Percentiles rank a stretch among this genome's conserved stretches.
These are phyloP conservation scores for Acanthochlamys bracteata DNA, from an alignment of 106 monocot genomes.

Conservation along the genomic window DNA sequence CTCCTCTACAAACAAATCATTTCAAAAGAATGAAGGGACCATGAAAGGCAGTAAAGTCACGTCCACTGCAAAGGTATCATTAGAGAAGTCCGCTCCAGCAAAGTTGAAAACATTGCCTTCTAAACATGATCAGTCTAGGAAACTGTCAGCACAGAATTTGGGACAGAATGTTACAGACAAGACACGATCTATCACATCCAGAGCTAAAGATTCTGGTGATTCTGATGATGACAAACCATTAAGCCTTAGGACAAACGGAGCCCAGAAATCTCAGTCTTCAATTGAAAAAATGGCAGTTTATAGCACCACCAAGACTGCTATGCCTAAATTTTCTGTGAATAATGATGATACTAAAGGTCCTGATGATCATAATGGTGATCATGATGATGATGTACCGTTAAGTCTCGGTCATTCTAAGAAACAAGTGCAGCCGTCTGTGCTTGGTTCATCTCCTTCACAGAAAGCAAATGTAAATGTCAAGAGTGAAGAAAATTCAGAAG, in stretches of 20 bases:
- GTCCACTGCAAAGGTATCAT: constrained; percentile 5
- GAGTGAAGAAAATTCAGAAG: constrained; percentile 17
- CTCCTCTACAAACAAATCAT: constrained; percentile 22
- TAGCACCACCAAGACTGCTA: background rate
- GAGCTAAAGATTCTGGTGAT: constrained; percentile 19
- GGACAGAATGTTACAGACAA: background rate
- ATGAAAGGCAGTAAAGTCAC: constrained; percentile 5
- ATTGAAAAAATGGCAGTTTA: background rate
- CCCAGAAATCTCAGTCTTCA: constrained; percentile 1
- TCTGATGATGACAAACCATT: constrained; percentile 23
- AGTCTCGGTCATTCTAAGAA: background rate
- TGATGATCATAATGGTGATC: constrained; percentile 1
- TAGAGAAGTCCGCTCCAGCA: constrained; percentile 1
- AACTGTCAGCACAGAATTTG: background rate
- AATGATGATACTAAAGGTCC: background rate
- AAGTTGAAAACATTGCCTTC: constrained; percentile 3
- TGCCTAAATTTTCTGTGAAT: background rate
- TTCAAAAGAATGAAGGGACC: constrained; percentile 24
- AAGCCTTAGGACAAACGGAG: background rate
- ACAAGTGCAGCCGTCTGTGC: background rate
- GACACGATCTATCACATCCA: background rate
- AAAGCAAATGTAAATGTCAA: constrained; percentile 9
- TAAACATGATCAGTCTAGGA: constrained; percentile 7
- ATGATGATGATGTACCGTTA: constrained; percentile 31
- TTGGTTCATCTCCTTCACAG: background rate